Conservation (phyloP, 2,329 filamentous ascomycete species). For the Colletotrichum agaves region DNA sequence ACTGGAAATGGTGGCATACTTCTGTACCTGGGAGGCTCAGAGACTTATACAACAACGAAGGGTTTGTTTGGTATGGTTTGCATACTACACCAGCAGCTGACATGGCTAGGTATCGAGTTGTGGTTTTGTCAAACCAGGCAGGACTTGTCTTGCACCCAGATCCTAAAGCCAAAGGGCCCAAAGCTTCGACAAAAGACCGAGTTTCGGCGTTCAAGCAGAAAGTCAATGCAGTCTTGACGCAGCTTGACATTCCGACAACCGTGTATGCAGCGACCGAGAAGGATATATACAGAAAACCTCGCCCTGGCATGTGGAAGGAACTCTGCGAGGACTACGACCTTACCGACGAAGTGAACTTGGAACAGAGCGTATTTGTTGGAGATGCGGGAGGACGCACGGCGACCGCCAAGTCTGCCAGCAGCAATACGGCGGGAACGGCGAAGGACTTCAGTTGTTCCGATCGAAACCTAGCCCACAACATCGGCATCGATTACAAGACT, state of each 20-base stretch:
- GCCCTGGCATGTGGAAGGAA: conserved; percentile 86
- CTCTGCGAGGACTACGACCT: conserved; percentile 69
- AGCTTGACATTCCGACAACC: conserved; percentile 79
- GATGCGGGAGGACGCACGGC: conserved; percentile 78
- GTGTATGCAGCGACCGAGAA: conserved; percentile 88
- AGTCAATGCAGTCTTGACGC: conserved; percentile 73
- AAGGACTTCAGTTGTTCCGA: conserved; percentile 76
- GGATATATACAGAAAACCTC: conserved; percentile 87
- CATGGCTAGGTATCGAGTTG: conserved; percentile 71
- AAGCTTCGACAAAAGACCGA: conserved; percentile 69
- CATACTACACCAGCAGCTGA: neutral
- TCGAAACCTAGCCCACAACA: conserved; percentile 85
- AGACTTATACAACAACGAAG: conserved; percentile 73
- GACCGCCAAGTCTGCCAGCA: conserved; percentile 48
- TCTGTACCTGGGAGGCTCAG: conserved; percentile 75
- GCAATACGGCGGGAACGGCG: conserved; percentile 40
- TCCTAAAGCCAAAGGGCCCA: conserved; percentile 72
- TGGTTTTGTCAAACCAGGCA: conserved; percentile 90
- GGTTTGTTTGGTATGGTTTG: conserved; percentile 54
- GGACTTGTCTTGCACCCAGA: conserved; percentile 80
- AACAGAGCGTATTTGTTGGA: conserved; percentile 84
- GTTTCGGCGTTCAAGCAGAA: conserved; percentile 87
- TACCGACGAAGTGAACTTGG: conserved; percentile 71
- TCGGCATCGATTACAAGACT: conserved; percentile 82
- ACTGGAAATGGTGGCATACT: conserved; percentile 96